Evolutionary conservation across 768 basidiomycete species (phyloP).

Genomic region (Phaffia australis): DNA sequence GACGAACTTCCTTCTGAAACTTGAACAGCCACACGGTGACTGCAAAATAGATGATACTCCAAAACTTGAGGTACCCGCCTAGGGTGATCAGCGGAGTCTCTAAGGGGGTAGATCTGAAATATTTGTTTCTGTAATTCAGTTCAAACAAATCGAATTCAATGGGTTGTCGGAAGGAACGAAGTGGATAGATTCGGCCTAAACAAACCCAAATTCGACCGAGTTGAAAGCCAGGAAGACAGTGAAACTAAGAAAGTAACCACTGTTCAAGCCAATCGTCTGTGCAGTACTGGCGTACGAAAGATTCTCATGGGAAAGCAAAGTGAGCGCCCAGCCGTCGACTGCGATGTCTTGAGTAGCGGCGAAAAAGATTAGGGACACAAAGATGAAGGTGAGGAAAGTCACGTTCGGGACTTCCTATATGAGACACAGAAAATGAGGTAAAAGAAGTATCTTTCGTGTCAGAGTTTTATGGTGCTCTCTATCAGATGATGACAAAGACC

Average conservation of each 20-base stretch:
- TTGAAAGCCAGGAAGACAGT: conserved; percentile 97
- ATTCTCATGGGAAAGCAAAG: conserved; percentile 73
- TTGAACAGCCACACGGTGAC: conserved; percentile 82
- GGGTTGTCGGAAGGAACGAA: neutral
- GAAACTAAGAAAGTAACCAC: conserved; percentile 89
- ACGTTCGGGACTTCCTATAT: conserved; percentile 71
- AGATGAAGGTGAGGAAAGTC: conserved; percentile 62
- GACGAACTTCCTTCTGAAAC: conserved; percentile 74
- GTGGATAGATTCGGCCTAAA: conserved; percentile 19
- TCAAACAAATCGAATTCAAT: conserved; percentile 42
- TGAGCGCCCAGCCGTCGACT: conserved; percentile 63
- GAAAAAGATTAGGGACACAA: conserved; percentile 81
- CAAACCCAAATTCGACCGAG: conserved; percentile 75
- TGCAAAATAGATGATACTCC: conserved; percentile 63
- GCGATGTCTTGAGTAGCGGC: conserved; percentile 99
- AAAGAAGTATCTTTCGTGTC: neutral
- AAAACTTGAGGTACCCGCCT: conserved; percentile 72
- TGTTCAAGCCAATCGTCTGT: conserved; percentile 92
- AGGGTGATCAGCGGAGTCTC: conserved; percentile 46
- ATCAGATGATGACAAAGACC: neutral
- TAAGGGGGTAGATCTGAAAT: conserved; percentile 40
- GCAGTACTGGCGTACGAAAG: conserved; percentile 95
- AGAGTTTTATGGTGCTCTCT: conserved; percentile 53
- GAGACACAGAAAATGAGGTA: neutral
- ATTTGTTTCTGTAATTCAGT: conserved; percentile 38